phyloP scores from a whole-genome alignment of 2,329 filamentous ascomycete species.

The Microdochium bolleyi region DNA sequence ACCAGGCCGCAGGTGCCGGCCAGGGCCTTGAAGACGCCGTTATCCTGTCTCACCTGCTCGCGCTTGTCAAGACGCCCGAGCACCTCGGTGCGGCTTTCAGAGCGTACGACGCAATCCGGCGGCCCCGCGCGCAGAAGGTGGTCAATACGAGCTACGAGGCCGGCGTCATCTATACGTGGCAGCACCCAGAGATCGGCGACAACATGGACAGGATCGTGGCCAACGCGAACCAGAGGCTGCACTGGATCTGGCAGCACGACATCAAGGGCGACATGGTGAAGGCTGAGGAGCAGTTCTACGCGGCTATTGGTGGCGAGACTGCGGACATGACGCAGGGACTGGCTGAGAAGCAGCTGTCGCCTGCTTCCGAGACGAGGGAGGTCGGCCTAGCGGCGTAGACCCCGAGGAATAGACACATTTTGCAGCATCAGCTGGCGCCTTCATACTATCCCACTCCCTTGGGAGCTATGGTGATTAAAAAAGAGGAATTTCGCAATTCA shows the following conservation, averaged over 20 bases:
- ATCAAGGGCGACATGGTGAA: conserved; percentile 13
- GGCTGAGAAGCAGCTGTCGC: neutral
- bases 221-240: conserved; percentile 18
- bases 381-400: neutral
- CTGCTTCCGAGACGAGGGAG: neutral
- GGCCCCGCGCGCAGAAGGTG: conserved; percentile 20
- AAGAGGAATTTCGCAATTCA: too few species aligned
- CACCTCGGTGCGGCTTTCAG: conserved; percentile 14
- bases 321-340: neutral
- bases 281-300: conserved; percentile 10
- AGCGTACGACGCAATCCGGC: conserved; percentile 17
- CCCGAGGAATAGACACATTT: too few species aligned
- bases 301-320: conserved; percentile 5
- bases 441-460: too few species aligned
- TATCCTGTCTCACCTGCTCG: conserved; percentile 13
- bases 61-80: conserved; percentile 7
- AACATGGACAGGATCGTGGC: conserved; percentile 19
- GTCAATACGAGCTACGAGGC: conserved; percentile 19
- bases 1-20: conserved; percentile 16
- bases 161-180: conserved; percentile 18
- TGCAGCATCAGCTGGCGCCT: too few species aligned
- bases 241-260: conserved; percentile 24
- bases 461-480: too few species aligned
- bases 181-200: conserved; percentile 12
- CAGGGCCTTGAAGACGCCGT: conserved; percentile 18